Conservation (phyloP, 2,329 filamentous ascomycete species). For the Juglanconis sp. region DNA sequence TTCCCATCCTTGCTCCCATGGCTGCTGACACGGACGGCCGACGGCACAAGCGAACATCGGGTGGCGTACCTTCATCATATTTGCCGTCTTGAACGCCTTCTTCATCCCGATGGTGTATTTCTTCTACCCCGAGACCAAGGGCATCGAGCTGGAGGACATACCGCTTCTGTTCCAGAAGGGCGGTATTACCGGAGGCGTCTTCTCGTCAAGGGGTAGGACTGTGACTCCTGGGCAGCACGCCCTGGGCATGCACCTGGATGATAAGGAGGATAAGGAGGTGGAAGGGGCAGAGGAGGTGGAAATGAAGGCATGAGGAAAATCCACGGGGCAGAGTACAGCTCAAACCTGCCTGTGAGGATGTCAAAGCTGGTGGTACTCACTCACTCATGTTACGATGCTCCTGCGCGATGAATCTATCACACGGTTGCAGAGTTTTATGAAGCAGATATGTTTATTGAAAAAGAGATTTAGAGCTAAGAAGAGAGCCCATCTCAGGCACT, state of each 20-base stretch:
- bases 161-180: slow-evolving; percentile 36
- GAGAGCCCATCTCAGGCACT: neutral
- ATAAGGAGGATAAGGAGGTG: neutral
- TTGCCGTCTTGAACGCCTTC: slow-evolving; percentile 18
- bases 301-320: neutral
- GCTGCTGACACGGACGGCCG: neutral
- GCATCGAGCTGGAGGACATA: slow-evolving; percentile 42
- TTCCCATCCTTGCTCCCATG: neutral
- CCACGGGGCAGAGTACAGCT: neutral
- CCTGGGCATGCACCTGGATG: neutral
- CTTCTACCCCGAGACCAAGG: slow-evolving; percentile 43
- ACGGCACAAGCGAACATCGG: slow-evolving; percentile 20
- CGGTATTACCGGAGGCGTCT: slow-evolving; percentile 33
- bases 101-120: slow-evolving; percentile 35
- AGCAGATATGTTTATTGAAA: no score
- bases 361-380: no score
- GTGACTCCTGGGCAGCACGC: slow-evolving; percentile 6
- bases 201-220: slow-evolving; percentile 4
- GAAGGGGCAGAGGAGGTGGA: neutral
- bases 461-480: no score
- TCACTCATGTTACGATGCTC: no score
- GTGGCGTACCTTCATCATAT: slow-evolving; percentile 23
- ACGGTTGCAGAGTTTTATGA: no score
- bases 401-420: no score
- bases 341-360: no score